Base-by-base conservation (phyloP, 305 asterid genomes). In the Salvia sclarea region DNA sequence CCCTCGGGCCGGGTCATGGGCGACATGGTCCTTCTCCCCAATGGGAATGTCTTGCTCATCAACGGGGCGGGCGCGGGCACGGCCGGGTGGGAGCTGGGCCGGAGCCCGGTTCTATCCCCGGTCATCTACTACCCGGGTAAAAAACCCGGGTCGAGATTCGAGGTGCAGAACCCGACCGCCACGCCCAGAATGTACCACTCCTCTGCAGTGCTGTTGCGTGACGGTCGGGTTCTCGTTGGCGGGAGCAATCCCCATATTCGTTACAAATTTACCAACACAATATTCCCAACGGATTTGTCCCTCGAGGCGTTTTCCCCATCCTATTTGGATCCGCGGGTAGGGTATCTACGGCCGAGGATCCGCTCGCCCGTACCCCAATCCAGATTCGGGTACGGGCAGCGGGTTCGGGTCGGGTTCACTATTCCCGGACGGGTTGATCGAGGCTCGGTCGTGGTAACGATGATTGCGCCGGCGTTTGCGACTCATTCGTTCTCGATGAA, bases 401-500 rank as follows among this genome's bases (percentile, higher is more conserved):
- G 3, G 0, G 30, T 83, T 28, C 0, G 33, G 0, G 17, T 88
- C 7, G 80, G 52, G 13, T 88, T 86, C 63, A 18, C 54, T 1
- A 45, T 75, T 9, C 60, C 78, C 0, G 94, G 94, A 0, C n/a
- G 11, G 17, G 16, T 85, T 8, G 56, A 76, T 1, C 12, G n/a
- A 0, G 24, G 66, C 61, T 61, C 69, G 45, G 58, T 90, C 5
- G 48, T 6, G 73, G 87, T 86, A 0, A 78, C 86, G 3, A 75
- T 88, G 83, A 40, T 86, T 9, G 73, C 92, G 6, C 96, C 95
- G 0, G 35, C 95, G 0, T 88, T 88, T 55, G 50, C 61, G 0
- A 88, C 97, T 14, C 97, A 90, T 62, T 83, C 97, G 0, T 85
- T 84, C 45, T 77, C 92, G 3, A 88, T 84, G 97, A 90, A 78